Conservation (phyloP, 805 yeast genomes). For the Barnettozyma californica region DNA sequence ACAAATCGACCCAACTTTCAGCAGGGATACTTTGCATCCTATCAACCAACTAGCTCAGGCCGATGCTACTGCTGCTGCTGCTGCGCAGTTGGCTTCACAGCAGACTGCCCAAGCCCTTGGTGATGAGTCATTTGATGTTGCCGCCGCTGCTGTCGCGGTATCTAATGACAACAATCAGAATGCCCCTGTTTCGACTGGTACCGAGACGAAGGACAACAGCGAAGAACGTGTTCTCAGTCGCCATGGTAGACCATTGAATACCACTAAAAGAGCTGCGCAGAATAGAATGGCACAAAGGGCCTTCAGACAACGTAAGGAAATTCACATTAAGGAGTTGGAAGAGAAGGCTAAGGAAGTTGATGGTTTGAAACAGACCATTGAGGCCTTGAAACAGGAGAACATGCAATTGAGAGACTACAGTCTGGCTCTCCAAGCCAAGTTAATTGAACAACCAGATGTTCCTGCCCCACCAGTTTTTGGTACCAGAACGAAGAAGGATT, state of each 20-base stretch:
- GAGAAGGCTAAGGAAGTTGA: conserved; percentile 58
- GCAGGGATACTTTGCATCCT: conserved; percentile 18
- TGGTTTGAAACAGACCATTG: conserved; percentile 58
- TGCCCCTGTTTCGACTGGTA: conserved; percentile 12
- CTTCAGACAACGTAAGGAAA: conserved; percentile 79
- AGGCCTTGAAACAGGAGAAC: conserved; percentile 65
- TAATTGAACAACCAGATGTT: conserved; percentile 45
- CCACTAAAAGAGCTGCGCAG: conserved; percentile 84
- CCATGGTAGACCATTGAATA: conserved; percentile 38
- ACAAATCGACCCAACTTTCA: conserved; percentile 29
- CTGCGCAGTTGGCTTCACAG: conserved; percentile 7
- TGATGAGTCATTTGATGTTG: conserved; percentile 27
- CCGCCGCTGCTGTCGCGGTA: conserved; percentile 33
- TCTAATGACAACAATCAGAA: conserved; percentile 15
- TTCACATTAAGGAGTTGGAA: conserved; percentile 76
- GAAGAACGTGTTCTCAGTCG: conserved; percentile 17
- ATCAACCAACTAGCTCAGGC: conserved; percentile 15
- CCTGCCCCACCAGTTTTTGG: conserved; percentile 35
- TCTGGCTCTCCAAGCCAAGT: conserved; percentile 59
- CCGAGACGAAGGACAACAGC: not conserved
- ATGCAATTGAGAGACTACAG: conserved; percentile 68
- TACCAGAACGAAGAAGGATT: conserved; percentile 12
- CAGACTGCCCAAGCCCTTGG: conserved; percentile 12
- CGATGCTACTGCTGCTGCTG: conserved; percentile 4
- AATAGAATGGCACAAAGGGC: conserved; percentile 91